These are phyloP conservation scores for Simplicillium sp. DNA, from an alignment of 2,329 filamentous ascomycete species.

Conservation along the genomic window DNA sequence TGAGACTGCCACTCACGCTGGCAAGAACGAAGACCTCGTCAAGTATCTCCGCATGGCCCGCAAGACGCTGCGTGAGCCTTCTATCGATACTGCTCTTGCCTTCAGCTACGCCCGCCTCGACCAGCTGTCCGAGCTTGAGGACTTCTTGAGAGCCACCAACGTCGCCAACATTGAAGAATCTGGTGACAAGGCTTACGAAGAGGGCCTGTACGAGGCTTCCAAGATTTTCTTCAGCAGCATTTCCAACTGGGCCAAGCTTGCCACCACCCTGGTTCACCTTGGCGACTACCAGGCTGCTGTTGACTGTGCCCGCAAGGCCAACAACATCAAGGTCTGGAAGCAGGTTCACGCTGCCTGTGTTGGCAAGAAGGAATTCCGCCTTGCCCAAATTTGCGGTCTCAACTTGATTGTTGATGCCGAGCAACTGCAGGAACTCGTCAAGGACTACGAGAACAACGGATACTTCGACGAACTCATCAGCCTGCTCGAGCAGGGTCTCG, in stretches of 20 bases:
- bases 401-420: slow-evolving; percentile 97
- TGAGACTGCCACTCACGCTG: slow-evolving; percentile 86
- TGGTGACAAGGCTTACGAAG: slow-evolving; percentile 94
- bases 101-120: slow-evolving; percentile 91
- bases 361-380: slow-evolving; percentile 95
- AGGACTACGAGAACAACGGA: slow-evolving; percentile 92
- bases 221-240: slow-evolving; percentile 99
- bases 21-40: slow-evolving; percentile 95
- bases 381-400: slow-evolving; percentile 96
- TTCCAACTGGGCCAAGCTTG: slow-evolving; percentile 98
- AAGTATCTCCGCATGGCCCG: slow-evolving; percentile 95
- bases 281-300: slow-evolving; percentile 96
- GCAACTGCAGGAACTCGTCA: slow-evolving; percentile 83
- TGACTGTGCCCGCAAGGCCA: slow-evolving; percentile 95
- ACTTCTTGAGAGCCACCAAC: slow-evolving; percentile 88
- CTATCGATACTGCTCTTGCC: slow-evolving; percentile 86
- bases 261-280: slow-evolving; percentile 93
- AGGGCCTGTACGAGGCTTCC: slow-evolving; percentile 88
- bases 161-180: slow-evolving; percentile 94
- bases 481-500: slow-evolving; percentile 88
- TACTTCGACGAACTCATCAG: slow-evolving; percentile 98
- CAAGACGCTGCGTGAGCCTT: slow-evolving; percentile 88
- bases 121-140: slow-evolving; percentile 86
- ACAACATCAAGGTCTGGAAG: slow-evolving; percentile 99
- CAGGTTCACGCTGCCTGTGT: slow-evolving; percentile 96